phyloP scores from a whole-genome alignment of 2,329 filamentous ascomycete species.

The Colletotrichum melonis region DNA sequence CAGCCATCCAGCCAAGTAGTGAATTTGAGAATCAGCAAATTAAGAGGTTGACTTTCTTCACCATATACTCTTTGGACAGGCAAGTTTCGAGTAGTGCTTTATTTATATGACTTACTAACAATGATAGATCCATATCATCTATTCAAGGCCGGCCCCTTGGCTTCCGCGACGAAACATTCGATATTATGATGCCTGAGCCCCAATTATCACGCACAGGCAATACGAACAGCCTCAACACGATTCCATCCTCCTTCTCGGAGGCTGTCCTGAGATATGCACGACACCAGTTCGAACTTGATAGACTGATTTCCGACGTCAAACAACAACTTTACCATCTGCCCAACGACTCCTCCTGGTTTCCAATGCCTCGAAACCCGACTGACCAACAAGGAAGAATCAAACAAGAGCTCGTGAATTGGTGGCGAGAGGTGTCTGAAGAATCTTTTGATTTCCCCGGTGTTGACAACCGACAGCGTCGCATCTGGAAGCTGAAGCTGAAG shows the following conservation, averaged over 20 bases:
- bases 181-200: slow-evolving; percentile 40
- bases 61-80: slow-evolving; percentile 49
- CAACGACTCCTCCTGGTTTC: slow-evolving; percentile 34
- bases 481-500: slow-evolving; percentile 43
- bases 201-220: neutral
- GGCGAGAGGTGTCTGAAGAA: slow-evolving; percentile 10
- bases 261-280: slow-evolving; percentile 39
- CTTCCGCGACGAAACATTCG: slow-evolving; percentile 50
- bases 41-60: slow-evolving; percentile 46
- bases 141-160: slow-evolving; percentile 52
- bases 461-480: slow-evolving; percentile 31
- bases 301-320: slow-evolving; percentile 41
- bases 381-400: slow-evolving; percentile 34
- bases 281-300: slow-evolving; percentile 42
- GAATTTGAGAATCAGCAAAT: slow-evolving; percentile 34
- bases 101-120: neutral
- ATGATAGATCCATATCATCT: slow-evolving; percentile 45
- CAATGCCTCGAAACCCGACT: slow-evolving; percentile 9
- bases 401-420: slow-evolving; percentile 34
- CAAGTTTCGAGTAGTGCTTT: slow-evolving; percentile 9
- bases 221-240: neutral
- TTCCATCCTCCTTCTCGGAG: neutral
- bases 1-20: neutral
- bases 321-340: slow-evolving; percentile 41
- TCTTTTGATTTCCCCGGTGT: slow-evolving; percentile 12